Evolutionary conservation across 192 early-diverging fungal species (phyloP), one percentile per base, ranked within the genome.

Genomic region (Phycomyces nitens): DNA sequence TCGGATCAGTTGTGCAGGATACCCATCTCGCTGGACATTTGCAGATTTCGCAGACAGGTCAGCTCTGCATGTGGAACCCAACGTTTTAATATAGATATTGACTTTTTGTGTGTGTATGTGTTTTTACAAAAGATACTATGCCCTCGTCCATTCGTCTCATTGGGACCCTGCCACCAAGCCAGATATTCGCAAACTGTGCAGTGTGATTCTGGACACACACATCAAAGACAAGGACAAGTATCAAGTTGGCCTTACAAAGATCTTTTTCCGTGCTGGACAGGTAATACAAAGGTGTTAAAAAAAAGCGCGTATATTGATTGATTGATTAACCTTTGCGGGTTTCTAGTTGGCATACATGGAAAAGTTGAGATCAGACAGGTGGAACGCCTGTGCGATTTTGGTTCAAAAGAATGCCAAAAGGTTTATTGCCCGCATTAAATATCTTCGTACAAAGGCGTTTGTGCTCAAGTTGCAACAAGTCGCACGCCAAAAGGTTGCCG

Each of bases 251-350:
- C 71, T 89, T 26, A 92, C 94, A 15, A 99, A 99, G 78, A 91
- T 99, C 53, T 99, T 99, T 80, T 99, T 99, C 94, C 88, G 97
- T 49, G 92, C 97, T 60, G 97, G 97, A 60, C 91, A 94, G 70
- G 70, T 72, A 62, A 61, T 22, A 55, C 29, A 53, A 16, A 66
- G 20, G 43, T 34, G n/a, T n/a, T n/a, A n/a, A n/a, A n/a, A n/a
- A n/a, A n/a, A n/a, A n/a, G n/a, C n/a, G n/a, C n/a, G n/a, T n/a
- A n/a, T n/a, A n/a, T n/a, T n/a, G n/a, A n/a, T n/a, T n/a, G n/a
- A n/a, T n/a, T n/a, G n/a, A n/a, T n/a, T n/a, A n/a, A n/a, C 41
- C 14, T 42, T 42, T 7, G 41, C 8, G 23, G 56, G 15, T 39
- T 10, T 9, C 22, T 50, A 72, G 71, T 68, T 92, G 24, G 92